Percentiles rank a stretch among this genome's conserved stretches.
phyloP scores from a whole-genome alignment of 306 rosid genomes.

The Rosa multiflora region DNA sequence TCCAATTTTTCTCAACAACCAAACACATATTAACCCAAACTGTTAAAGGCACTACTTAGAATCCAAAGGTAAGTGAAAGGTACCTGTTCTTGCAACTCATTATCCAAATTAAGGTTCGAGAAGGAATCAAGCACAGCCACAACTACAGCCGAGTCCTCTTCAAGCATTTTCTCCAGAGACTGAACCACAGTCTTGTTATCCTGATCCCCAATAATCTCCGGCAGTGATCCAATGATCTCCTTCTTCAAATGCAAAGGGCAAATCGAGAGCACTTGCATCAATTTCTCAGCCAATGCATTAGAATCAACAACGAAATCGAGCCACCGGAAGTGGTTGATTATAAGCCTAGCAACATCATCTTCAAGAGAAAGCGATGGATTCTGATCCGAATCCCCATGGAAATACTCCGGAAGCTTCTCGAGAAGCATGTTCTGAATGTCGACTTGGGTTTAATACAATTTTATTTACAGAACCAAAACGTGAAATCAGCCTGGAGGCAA shows the following conservation, averaged over 20 bases:
- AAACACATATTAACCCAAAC: not conserved
- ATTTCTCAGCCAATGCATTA: slow-evolving; percentile 29
- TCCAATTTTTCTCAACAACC: not conserved
- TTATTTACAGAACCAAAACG: not conserved
- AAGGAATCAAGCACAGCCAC: slow-evolving; percentile 39
- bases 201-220: slow-evolving; percentile 40
- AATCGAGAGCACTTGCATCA: slow-evolving; percentile 42
- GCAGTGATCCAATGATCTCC: slow-evolving; percentile 42
- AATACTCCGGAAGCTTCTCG: slow-evolving; percentile 44
- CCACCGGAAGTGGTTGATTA: slow-evolving; percentile 44
- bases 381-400: slow-evolving; percentile 13
- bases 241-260: slow-evolving; percentile 39
- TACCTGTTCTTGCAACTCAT: slow-evolving; percentile 41
- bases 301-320: slow-evolving; percentile 39
- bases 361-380: slow-evolving; percentile 26
- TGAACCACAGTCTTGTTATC: slow-evolving; percentile 32
- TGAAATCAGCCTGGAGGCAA: not conserved
- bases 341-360: slow-evolving; percentile 39
- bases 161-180: slow-evolving; percentile 39
- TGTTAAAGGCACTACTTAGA: not conserved
- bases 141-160: slow-evolving; percentile 34
- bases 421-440: slow-evolving; percentile 38
- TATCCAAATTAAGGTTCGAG: slow-evolving; percentile 37
- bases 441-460: slow-evolving; percentile 6
- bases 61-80: not conserved